Base-by-base conservation (phyloP, 2,329 filamentous ascomycete genomes). In the Paecilomyces dactylethromorphus region DNA sequence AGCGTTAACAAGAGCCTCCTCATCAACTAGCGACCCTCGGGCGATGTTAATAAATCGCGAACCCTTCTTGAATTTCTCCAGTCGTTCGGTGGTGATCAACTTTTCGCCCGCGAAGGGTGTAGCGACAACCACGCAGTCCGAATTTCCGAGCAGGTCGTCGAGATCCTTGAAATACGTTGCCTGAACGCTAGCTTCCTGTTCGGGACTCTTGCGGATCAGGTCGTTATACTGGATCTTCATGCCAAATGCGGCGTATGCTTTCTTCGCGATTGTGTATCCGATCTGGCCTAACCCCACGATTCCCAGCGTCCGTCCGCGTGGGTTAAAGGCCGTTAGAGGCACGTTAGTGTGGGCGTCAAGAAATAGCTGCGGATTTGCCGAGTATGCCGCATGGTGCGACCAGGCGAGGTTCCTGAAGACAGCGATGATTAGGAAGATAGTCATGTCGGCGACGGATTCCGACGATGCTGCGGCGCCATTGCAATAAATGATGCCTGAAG, bases 191-290 rank as follows among this genome's bases (percentile, higher is more conserved):
- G 64, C 56, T 61, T 81, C 78, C 11, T 76, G 59, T 3, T 72
- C 69, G 3, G 61, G 55, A 6, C 66, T 62, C 45, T 77, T 69
- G n/a, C 76, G 66, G 12, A 73, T 64, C n/a, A 80, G 68, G 32
- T 85, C 82, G 50, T 81, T 76, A 56, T 85, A 84, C 31, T 78
- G 69, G 5, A 84, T 78, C 6, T 76, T 69, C 82, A 85, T 85
- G 0, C 80, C 81, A n/a, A 84, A 73, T 0, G 77, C 78, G 0
- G 65, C 59, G 0, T 67, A 58, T 0, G 74, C 76, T 55, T 79
- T 85, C 55, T 78, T 69, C 0, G 81, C 82, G 1, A 84, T 71
- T 29, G 72, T 65, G 60, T 72, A 77, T 59, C 76, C 74, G 57
- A 79, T 79, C 24, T 79, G 78, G 0, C 82, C 83, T 1, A 84